Evolutionary conservation across 2,329 filamentous ascomycete species (phyloP).

Genomic region (Drechslera avenae): DNA sequence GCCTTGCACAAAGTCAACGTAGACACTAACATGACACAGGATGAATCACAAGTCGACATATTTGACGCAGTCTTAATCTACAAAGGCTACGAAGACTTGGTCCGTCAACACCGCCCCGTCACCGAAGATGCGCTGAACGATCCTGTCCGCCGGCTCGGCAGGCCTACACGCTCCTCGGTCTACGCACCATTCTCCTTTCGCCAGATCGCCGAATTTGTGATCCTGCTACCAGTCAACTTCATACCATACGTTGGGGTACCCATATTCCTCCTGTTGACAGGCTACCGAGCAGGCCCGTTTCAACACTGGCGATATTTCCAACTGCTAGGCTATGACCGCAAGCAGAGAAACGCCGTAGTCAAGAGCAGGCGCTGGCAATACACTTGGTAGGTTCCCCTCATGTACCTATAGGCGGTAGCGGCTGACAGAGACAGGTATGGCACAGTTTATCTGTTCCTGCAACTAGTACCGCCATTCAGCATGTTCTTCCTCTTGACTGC

Average conservation of each 20-base stretch:
- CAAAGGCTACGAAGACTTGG: conserved; percentile 66
- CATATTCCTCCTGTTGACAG: conserved; percentile 85
- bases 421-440: conserved; percentile 67
- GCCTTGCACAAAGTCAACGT: neutral
- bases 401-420: neutral
- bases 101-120: conserved; percentile 57
- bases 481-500: conserved; percentile 94
- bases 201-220: conserved; percentile 85
- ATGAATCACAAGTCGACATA: conserved; percentile 75
- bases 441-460: conserved; percentile 78
- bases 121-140: conserved; percentile 69
- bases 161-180: conserved; percentile 74
- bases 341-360: conserved; percentile 74
- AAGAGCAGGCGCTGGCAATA: conserved; percentile 76
- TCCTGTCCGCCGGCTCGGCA: conserved; percentile 79
- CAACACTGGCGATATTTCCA: conserved; percentile 92
- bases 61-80: conserved; percentile 81
- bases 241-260: conserved; percentile 82
- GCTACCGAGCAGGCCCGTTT: conserved; percentile 83
- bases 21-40: conserved; percentile 41
- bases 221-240: conserved; percentile 74
- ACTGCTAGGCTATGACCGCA: conserved; percentile 73
- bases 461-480: conserved; percentile 87
- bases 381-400: conserved; percentile 65
- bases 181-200: conserved; percentile 89